A percentile compares a stretch with the other conserved stretches of the same genome.
Conservation (phyloP, 345 rosid species). For the Dovyalis caffra region DNA sequence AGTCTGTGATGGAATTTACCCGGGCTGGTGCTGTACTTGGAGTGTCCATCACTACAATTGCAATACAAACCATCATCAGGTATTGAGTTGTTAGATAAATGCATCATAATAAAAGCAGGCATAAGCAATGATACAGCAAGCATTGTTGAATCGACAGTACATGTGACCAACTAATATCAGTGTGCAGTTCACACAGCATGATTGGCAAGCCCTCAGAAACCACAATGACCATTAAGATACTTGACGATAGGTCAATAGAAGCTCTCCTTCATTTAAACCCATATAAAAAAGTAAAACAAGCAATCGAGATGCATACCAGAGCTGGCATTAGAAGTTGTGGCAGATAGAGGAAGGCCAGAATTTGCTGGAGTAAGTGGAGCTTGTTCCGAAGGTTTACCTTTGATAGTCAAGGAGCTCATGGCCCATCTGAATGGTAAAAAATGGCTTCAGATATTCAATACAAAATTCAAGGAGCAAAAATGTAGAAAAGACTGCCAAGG, state of each 20-base stretch:
- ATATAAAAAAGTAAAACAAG: not conserved
- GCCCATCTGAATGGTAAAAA: slow-evolving; percentile 77
- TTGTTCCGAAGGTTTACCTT: slow-evolving; percentile 90
- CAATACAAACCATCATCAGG: slow-evolving; percentile 21
- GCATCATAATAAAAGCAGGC: not conserved
- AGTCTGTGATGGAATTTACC: slow-evolving; percentile 64
- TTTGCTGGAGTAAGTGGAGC: slow-evolving; percentile 61
- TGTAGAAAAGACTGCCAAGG: not conserved
- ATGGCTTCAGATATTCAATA: not conserved
- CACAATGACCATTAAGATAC: not conserved
- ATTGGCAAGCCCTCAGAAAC: not conserved
- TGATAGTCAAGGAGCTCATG: slow-evolving; percentile 93
- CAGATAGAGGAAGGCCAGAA: slow-evolving; percentile 42
- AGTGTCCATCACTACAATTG: slow-evolving; percentile 47
- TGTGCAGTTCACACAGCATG: not conserved
- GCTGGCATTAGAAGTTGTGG: slow-evolving; percentile 58
- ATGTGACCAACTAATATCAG: not conserved
- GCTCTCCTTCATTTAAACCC: not conserved
- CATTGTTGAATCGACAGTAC: not conserved
- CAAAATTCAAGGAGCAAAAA: not conserved
- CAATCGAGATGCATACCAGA: slow-evolving; percentile 47
- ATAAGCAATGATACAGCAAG: not conserved
- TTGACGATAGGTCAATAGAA: not conserved
- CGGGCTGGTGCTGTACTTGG: slow-evolving; percentile 49
- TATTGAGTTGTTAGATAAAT: slow-evolving; percentile 4